Evolutionary conservation across 352 stramenopile species (phyloP).

Genomic region (Pseudoperonospora humuli): DNA sequence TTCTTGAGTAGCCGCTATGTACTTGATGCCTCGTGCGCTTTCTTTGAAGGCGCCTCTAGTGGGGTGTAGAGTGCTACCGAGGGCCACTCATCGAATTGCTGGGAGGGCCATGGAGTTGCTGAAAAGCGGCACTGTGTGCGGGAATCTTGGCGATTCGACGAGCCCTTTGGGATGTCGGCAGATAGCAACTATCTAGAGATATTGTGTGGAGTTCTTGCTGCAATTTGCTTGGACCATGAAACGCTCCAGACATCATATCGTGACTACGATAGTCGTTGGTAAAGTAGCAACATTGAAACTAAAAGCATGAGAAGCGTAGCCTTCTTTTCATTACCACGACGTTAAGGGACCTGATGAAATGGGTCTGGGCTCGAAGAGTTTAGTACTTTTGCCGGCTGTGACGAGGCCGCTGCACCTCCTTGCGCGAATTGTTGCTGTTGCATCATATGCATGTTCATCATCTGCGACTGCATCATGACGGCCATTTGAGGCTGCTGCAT

Average conservation of each 20-base stretch:
- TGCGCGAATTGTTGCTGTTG: conserved; percentile 21
- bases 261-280: too few relatives aligned
- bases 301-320: not conserved
- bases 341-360: conserved; percentile 20
- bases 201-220: conserved; percentile 74
- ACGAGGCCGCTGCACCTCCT: conserved; percentile 6
- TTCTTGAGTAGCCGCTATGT: not conserved
- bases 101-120: conserved; percentile 17
- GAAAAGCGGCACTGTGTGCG: conserved; percentile 21
- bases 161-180: conserved; percentile 27
- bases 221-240: conserved; percentile 74
- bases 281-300: not conserved
- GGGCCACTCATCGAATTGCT: conserved; percentile 2
- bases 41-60: conserved; percentile 9
- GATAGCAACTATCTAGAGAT: conserved; percentile 40
- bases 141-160: conserved; percentile 1
- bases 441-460: conserved; percentile 26
- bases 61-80: conserved; percentile 23
- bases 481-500: conserved; percentile 27
- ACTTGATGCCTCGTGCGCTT: conserved; percentile 16
- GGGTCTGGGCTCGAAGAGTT: conserved; percentile 11
- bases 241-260: conserved; percentile 64
- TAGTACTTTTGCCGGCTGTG: conserved; percentile 6
- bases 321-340: conserved; percentile 2
- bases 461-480: conserved; percentile 31